phyloP scores from a whole-genome alignment of 1,284 basidiomycete species.

The Gastroboletus turbinatus region DNA sequence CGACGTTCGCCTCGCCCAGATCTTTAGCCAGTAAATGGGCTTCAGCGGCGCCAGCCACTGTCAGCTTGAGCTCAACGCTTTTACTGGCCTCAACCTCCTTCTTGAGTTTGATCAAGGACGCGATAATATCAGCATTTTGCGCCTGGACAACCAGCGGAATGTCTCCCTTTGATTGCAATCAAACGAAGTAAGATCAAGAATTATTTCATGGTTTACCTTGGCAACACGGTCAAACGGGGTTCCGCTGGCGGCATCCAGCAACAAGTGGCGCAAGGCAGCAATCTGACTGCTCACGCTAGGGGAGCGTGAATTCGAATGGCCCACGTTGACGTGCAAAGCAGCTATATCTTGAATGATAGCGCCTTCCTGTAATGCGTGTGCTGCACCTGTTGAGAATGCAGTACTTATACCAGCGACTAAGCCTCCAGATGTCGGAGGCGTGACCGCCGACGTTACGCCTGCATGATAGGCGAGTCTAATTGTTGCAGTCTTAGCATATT shows the following conservation, averaged over 20 bases:
- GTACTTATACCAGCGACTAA: slow-evolving; percentile 69
- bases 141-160: slow-evolving; percentile 59
- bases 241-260: slow-evolving; percentile 49
- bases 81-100: slow-evolving; percentile 57
- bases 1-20: slow-evolving; percentile 68
- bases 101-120: slow-evolving; percentile 78
- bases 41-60: slow-evolving; percentile 72
- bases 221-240: slow-evolving; percentile 54
- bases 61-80: slow-evolving; percentile 47
- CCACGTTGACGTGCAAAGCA: slow-evolving; percentile 71
- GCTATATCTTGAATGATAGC: slow-evolving; percentile 71
- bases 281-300: slow-evolving; percentile 66
- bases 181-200: slow-evolving; percentile 2
- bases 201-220: slow-evolving; percentile 17
- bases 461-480: slow-evolving; percentile 60
- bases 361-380: slow-evolving; percentile 59
- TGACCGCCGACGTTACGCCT: slow-evolving; percentile 66
- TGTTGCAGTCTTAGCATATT: slow-evolving; percentile 9
- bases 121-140: slow-evolving; percentile 74
- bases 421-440: slow-evolving; percentile 54
- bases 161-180: slow-evolving; percentile 39
- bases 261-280: slow-evolving; percentile 60
- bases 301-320: slow-evolving; percentile 36
- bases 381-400: slow-evolving; percentile 62
- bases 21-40: slow-evolving; percentile 76